Evolutionary conservation across 2,329 filamentous ascomycete species (phyloP).

Genomic region (Calonectria honghensis): DNA sequence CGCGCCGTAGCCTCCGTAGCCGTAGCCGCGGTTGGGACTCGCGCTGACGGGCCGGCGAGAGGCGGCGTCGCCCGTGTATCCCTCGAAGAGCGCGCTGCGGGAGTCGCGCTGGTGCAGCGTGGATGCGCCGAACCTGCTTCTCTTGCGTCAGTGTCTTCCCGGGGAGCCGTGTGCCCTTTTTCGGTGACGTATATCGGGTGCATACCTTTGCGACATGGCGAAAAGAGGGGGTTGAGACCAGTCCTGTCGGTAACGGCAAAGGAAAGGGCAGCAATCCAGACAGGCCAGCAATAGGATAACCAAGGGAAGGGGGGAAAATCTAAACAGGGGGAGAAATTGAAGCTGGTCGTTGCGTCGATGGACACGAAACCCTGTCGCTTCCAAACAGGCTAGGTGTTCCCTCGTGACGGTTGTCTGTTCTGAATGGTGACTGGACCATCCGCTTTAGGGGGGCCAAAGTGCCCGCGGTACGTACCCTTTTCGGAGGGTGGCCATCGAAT

Average conservation of each 20-base stretch:
- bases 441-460: constrained; percentile 19
- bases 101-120: constrained; percentile 84
- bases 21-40: constrained; percentile 70
- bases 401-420: constrained; percentile 29
- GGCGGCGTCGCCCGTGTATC: constrained; percentile 74
- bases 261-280: constrained; percentile 21
- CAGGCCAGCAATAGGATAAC: neutral
- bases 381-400: constrained; percentile 33
- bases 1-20: constrained; percentile 63
- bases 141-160: constrained; percentile 36
- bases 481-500: neutral
- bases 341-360: constrained; percentile 31
- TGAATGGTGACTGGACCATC: constrained; percentile 27
- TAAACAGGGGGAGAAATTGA: constrained; percentile 14
- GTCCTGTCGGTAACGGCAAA: constrained; percentile 24
- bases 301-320: neutral
- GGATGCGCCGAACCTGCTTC: constrained; percentile 77
- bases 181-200: constrained; percentile 27
- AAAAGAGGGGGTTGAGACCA: constrained; percentile 15
- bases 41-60: constrained; percentile 65
- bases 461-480: constrained; percentile 15
- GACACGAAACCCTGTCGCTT: constrained; percentile 36
- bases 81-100: constrained; percentile 84
- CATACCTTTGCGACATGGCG: constrained; percentile 62
- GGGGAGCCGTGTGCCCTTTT: neutral